Evolutionary conservation across 2,329 filamentous ascomycete genomes (phyloP), one percentile per base, ranked within the genome.

Genomic region (Phialocephala sp.): DNA sequence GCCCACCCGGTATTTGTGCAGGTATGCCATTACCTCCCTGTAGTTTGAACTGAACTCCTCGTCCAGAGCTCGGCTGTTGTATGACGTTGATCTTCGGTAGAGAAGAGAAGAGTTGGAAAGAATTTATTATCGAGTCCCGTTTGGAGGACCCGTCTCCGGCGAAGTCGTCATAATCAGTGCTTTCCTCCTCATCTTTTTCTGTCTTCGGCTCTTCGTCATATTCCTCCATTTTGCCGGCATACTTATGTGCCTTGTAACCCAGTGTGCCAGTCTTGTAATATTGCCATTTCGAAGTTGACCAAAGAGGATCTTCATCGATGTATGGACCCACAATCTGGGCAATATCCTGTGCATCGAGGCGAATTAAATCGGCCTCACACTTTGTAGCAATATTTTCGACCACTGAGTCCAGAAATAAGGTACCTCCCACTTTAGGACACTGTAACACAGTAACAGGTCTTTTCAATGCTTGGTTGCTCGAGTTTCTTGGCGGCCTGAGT

Each of bases 311-410:
- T 72, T 91, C 87, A 4, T 89, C 90, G 11, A 94, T 78, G 72
- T 93, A 92, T 52, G 87, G 83, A 2, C 89, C 90, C 0, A 89
- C 83, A 32, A 95, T 80, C 59, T 89, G 83, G 2, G 90, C 90
- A 61, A 96, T 79, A 72, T 91, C 89, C 68, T 89, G 85, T 0
- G 91, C 87, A 73, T 89, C 86, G 12, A 96, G 75, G 22, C 86
- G 84, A 37, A 95, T 79, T 2, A 94, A 74, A 69, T 94, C 88
- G 2, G 91, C 89, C 8, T 79, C 80, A 6, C 91, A 79, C 39
- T 87, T 83, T 14, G 80, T 79, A 0, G 91, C 90, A 52, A 90
- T 79, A 59, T 86, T 83, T 66, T 86, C 82, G 1, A 94, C 85
- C n/a, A 91, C 79, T 3, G 80, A 77, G 68, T 89, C 84, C 41